Evolutionary conservation across 805 yeast species (phyloP).

Genomic region (Ogataea kodamae): DNA sequence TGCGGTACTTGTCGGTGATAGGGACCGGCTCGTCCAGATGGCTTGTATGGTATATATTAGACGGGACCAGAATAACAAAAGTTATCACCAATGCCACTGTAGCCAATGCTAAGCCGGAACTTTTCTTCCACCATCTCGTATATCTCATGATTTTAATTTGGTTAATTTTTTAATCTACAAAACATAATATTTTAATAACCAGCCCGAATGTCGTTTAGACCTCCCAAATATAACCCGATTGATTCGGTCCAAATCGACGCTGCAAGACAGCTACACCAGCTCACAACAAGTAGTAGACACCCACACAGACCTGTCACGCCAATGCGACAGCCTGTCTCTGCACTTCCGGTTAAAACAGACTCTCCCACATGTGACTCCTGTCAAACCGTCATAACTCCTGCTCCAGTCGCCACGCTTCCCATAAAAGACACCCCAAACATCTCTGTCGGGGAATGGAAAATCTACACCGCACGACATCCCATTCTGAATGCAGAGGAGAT

Average conservation of each 20-base stretch:
- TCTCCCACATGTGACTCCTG: conserved; percentile 52
- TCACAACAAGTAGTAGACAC: conserved; percentile 45
- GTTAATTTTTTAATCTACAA: neutral
- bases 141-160: conserved; percentile 5
- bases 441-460: conserved; percentile 68
- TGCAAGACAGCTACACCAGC: conserved; percentile 60
- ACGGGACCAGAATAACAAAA: conserved; percentile 19
- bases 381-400: conserved; percentile 73
- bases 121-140: conserved; percentile 13
- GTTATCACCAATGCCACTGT: conserved; percentile 18
- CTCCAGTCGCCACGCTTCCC: conserved; percentile 66
- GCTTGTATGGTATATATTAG: conserved; percentile 18
- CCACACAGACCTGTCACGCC: conserved; percentile 17
- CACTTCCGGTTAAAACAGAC: conserved; percentile 18
- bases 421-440: conserved; percentile 66
- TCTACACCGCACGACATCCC: conserved; percentile 69
- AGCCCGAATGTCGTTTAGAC: conserved; percentile 4
- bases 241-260: conserved; percentile 52
- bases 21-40: conserved; percentile 24
- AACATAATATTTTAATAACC: neutral
- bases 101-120: conserved; percentile 20
- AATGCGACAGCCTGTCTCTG: conserved; percentile 1
- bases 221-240: conserved; percentile 36
- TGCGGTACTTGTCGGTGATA: conserved; percentile 5
- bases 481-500: conserved; percentile 72